Conservation (phyloP, 345 rosid genomes). For the Theobroma cacao region DNA sequence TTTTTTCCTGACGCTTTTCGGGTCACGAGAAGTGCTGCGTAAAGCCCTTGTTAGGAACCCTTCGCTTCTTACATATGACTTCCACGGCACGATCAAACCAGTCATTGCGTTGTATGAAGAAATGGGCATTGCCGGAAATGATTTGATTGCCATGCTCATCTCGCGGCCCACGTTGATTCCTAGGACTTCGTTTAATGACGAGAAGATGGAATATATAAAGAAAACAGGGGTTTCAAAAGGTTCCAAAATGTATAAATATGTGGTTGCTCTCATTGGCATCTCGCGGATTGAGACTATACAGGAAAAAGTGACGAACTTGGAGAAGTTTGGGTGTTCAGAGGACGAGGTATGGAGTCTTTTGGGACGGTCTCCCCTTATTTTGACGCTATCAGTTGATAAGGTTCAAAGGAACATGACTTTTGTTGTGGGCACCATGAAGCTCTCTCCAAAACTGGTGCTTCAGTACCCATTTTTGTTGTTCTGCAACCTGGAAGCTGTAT, state of each 20-base stretch:
- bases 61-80: slow-evolving; percentile 68
- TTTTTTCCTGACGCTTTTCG: slow-evolving; percentile 49
- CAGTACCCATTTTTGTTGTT: slow-evolving; percentile 52
- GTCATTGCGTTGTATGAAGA: slow-evolving; percentile 50
- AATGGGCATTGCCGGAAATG: slow-evolving; percentile 47
- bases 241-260: slow-evolving; percentile 73
- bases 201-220: slow-evolving; percentile 59
- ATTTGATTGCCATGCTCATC: slow-evolving; percentile 57
- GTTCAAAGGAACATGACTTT: slow-evolving; percentile 90
- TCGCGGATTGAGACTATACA: slow-evolving; percentile 65
- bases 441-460: slow-evolving; percentile 49
- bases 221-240: slow-evolving; percentile 49
- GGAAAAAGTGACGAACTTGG: slow-evolving; percentile 66
- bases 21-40: slow-evolving; percentile 55
- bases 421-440: slow-evolving; percentile 59
- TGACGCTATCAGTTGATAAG: slow-evolving; percentile 70
- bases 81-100: slow-evolving; percentile 53
- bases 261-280: slow-evolving; percentile 60
- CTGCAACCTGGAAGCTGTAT: slow-evolving; percentile 47
- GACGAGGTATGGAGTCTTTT: slow-evolving; percentile 60
- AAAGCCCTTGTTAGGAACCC: slow-evolving; percentile 75
- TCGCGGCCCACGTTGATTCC: slow-evolving; percentile 75
- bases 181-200: slow-evolving; percentile 52
- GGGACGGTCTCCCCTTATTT: slow-evolving; percentile 53
- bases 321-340: slow-evolving; percentile 67